phyloP scores from a whole-genome alignment of 2,329 filamentous ascomycete genomes.

The Fusarium sp. region DNA sequence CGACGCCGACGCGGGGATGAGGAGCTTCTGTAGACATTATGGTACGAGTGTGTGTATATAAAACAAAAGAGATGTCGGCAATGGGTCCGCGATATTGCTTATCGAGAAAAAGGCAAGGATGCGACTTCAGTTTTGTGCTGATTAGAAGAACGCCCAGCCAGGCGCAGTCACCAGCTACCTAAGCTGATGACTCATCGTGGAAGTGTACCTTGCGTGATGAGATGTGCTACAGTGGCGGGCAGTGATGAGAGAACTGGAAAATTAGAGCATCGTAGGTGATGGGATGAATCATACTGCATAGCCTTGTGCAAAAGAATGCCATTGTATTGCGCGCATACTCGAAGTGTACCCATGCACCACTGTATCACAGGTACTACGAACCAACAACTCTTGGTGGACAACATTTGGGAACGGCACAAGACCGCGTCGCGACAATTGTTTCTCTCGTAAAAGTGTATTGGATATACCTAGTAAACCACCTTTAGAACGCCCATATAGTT shows the following conservation, averaged over 20 bases:
- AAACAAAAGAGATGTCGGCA: neutral
- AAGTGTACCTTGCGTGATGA: neutral
- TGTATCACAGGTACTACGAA: neutral
- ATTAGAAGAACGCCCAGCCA: neutral
- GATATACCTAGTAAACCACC: neutral
- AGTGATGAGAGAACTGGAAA: conserved; percentile 3
- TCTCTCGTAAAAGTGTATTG: conserved; percentile 1
- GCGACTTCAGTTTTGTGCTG: conserved; percentile 1
- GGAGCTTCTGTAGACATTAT: conserved; percentile 25
- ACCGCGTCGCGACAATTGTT: neutral
- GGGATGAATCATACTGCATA: neutral
- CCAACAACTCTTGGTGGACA: neutral
- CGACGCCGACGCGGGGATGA: conserved; percentile 58
- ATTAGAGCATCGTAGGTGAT: neutral
- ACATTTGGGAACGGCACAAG: neutral
- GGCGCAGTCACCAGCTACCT: conserved; percentile 12
- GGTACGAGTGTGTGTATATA: too few species aligned
- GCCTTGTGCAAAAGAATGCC: neutral
- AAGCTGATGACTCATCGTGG: conserved; percentile 22
- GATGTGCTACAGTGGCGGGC: neutral
- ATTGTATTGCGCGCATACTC: neutral
- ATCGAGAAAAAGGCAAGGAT: neutral
- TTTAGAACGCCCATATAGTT: conserved; percentile 1
- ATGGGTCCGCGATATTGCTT: neutral
- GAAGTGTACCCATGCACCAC: neutral